A percentile compares a stretch with the other conserved stretches of the same genome.
These are phyloP conservation scores for Leccinellum luteum DNA, from an alignment of 768 basidiomycete species.

Conservation along the genomic window DNA sequence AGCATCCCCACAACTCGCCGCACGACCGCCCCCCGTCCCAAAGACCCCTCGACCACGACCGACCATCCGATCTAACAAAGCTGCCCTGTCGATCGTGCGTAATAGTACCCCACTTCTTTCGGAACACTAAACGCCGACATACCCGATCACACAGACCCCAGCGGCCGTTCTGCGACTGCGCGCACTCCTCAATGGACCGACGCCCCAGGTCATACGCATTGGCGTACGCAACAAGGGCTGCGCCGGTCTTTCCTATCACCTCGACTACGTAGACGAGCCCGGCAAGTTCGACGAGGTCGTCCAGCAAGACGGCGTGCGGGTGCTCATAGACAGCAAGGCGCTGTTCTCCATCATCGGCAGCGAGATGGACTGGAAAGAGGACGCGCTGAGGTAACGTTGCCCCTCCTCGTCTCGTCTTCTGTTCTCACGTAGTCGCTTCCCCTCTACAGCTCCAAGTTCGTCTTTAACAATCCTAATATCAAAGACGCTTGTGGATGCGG, in stretches of 20 bases:
- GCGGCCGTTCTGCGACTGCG: conserved; percentile 70
- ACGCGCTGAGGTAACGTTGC: conserved; percentile 65
- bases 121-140: background rate
- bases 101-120: background rate
- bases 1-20: conserved; percentile 67
- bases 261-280: conserved; percentile 91
- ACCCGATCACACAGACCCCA: conserved; percentile 56
- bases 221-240: conserved; percentile 98
- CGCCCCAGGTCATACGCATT: conserved; percentile 90
- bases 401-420: background rate
- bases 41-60: conserved; percentile 63
- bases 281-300: conserved; percentile 96
- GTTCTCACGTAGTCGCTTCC: background rate
- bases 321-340: conserved; percentile 95
- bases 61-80: conserved; percentile 67
- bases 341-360: conserved; percentile 97
- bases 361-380: conserved; percentile 99
- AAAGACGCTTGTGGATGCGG: conserved; percentile 95
- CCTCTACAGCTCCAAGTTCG: conserved; percentile 64
- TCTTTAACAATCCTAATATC: conserved; percentile 90
- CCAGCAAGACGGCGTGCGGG: conserved; percentile 90
- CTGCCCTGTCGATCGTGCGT: conserved; percentile 71
- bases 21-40: conserved; percentile 68
- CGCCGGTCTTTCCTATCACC: conserved; percentile 79
- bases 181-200: conserved; percentile 74